Base-by-base conservation (phyloP, 192 early-diverging fungal species). In the Gonapodya prolifera region DNA sequence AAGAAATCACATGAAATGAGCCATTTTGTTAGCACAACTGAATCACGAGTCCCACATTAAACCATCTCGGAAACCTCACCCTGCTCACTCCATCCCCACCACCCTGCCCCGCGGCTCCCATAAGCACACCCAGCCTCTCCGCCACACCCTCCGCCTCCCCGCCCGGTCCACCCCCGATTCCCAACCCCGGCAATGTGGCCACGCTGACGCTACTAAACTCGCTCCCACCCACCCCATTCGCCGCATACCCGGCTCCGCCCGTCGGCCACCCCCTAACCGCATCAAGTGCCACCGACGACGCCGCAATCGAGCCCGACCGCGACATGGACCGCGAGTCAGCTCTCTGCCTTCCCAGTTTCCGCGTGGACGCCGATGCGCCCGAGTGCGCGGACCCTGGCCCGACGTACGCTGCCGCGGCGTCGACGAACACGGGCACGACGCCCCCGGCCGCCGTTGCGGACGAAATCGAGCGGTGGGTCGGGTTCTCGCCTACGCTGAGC, bases 201-300 rank as follows among this genome's bases (percentile, higher is more conserved):
- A 61, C 0, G 0, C 35, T 69, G n/a, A 35, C 81, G 1, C 34
- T 80, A 34, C 77, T 83, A 31, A 18, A 1, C 45, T 34, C 78
- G 29, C 77, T 34, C 45, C 45, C 45, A 16, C 8, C 45, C 8
- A 8, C 45, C 45, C 8, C 23, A 23, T 23, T 61, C 23, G 45
- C 45, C 45, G n/a, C n/a, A n/a, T n/a, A n/a, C n/a, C 45, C 45
- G 8, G 8, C 45, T 16, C 45, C 45, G 23, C 45, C 45, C 45
- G 45, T 23, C 45, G 8, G 23, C 23, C 8, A 8, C 23, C 45
- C 45, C 45, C 45, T 61, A 23, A 8, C 23, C 8, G 45, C 45
- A 61, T 61, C 45, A 8, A 61, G 23, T 61, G 45, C 45, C 8
- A 61, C 8, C 23, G 45, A 61, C 23, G 45, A 61, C 45, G 45